phyloP scores from a whole-genome alignment of 2,329 filamentous ascomycete genomes.

The Aspergillus hortae region DNA sequence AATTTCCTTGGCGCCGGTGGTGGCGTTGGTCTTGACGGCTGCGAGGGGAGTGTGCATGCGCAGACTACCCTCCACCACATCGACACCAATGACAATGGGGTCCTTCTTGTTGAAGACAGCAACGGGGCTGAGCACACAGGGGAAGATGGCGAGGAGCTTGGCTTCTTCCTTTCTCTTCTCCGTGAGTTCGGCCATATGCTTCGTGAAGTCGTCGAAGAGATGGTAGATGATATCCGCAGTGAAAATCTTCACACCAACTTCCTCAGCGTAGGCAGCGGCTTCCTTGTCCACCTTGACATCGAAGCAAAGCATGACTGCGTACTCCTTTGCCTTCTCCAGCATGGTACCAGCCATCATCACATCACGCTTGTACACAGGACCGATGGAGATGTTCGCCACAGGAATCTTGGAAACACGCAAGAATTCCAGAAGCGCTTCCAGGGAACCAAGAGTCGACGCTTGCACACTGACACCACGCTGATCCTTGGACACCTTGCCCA shows the following conservation, averaged over 20 bases:
- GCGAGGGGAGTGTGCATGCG: slow-evolving; percentile 86
- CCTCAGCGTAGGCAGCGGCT: slow-evolving; percentile 82
- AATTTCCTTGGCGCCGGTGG: slow-evolving; percentile 78
- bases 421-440: slow-evolving; percentile 96
- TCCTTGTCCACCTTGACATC: slow-evolving; percentile 99
- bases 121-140: slow-evolving; percentile 83
- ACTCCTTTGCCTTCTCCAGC: slow-evolving; percentile 92
- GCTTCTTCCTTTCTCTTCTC: slow-evolving; percentile 95
- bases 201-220: slow-evolving; percentile 92
- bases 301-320: slow-evolving; percentile 99
- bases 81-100: slow-evolving; percentile 92
- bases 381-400: slow-evolving; percentile 94
- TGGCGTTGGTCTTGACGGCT: slow-evolving; percentile 75
- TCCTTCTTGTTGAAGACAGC: slow-evolving; percentile 98
- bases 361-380: slow-evolving; percentile 96
- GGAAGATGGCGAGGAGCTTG: slow-evolving; percentile 95
- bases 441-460: slow-evolving; percentile 92
- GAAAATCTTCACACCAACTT: slow-evolving; percentile 95
- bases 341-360: slow-evolving; percentile 92
- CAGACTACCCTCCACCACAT: slow-evolving; percentile 87
- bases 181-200: slow-evolving; percentile 81
- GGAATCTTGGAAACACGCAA: slow-evolving; percentile 94
- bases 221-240: slow-evolving; percentile 99
- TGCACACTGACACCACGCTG: slow-evolving; percentile 95
- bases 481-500: slow-evolving; percentile 86